Conservation (phyloP, 2,329 filamentous ascomycete genomes). For the Grosmannia serpens region DNA sequence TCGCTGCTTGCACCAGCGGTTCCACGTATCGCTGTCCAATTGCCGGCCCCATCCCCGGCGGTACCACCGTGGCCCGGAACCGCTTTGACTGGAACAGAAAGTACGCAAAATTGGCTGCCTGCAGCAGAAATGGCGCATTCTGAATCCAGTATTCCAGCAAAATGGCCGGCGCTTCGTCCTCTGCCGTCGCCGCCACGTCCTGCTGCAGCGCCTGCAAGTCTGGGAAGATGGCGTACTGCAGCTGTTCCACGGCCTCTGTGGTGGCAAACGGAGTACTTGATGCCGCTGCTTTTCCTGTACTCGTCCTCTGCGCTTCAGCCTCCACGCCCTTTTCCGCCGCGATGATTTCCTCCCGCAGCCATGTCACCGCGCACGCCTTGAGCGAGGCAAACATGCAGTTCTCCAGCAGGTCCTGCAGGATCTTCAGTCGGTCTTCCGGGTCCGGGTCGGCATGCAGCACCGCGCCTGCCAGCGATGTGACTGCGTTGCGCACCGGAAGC, state of each 20-base stretch:
- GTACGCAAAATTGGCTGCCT: constrained; percentile 49
- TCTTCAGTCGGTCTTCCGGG: constrained; percentile 45
- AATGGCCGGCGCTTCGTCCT: constrained; percentile 17
- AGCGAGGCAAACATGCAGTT: constrained; percentile 52
- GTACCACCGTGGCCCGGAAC: constrained; percentile 34
- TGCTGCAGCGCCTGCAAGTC: constrained; percentile 36
- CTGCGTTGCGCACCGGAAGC: constrained; percentile 41
- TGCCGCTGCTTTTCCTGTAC: background rate
- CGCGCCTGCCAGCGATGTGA: constrained; percentile 39
- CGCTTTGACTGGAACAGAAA: constrained; percentile 37
- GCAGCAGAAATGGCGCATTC: constrained; percentile 43
- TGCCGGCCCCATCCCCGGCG: constrained; percentile 42
- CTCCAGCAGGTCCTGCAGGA: constrained; percentile 53
- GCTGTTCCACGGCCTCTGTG: constrained; percentile 42
- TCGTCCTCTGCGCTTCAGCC: background rate
- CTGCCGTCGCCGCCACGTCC: constrained; percentile 14
- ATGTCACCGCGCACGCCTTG: constrained; percentile 50
- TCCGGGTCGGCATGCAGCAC: constrained; percentile 48
- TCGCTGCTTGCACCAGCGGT: constrained; percentile 33
- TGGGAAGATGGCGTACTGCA: constrained; percentile 53
- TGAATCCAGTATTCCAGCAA: constrained; percentile 40
- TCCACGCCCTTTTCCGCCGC: constrained; percentile 18
- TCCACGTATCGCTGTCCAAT: constrained; percentile 48
- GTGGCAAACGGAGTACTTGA: constrained; percentile 30
- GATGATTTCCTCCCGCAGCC: constrained; percentile 53